A percentile compares a stretch with the other conserved stretches of the same genome.
Conservation (phyloP, 495 filamentous ascomycete species). For the Aspergillus baeticus region DNA sequence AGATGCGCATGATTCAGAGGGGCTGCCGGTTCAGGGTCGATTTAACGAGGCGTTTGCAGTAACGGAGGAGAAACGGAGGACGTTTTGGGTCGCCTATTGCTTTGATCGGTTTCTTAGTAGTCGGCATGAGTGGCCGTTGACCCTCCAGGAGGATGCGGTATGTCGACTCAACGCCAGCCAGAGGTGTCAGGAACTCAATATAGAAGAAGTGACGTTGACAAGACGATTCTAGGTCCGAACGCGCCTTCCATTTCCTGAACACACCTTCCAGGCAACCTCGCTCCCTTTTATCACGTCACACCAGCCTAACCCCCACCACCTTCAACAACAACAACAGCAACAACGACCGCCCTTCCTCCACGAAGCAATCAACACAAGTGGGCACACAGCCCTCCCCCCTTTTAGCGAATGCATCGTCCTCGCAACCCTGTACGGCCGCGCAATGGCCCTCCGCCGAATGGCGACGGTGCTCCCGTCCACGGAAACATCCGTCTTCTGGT, state of each 20-base stretch:
- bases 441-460: neutral
- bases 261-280: neutral
- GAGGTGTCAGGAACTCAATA: neutral
- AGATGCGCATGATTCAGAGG: neutral
- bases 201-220: neutral
- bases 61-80: neutral
- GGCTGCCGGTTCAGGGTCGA: no score
- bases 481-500: neutral
- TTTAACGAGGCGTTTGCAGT: neutral
- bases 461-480: neutral
- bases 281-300: no score
- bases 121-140: neutral
- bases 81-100: constrained; percentile 3
- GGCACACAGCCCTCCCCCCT: neutral
- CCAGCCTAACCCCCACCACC: no score
- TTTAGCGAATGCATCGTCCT: constrained; percentile 2
- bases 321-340: neutral
- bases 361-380: neutral
- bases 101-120: neutral
- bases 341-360: neutral
- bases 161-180: no score
- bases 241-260: neutral
- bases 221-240: neutral
- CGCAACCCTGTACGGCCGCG: neutral
- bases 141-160: neutral